phyloP scores from a whole-genome alignment of 768 basidiomycete species.

The Lactarius trivialis region DNA sequence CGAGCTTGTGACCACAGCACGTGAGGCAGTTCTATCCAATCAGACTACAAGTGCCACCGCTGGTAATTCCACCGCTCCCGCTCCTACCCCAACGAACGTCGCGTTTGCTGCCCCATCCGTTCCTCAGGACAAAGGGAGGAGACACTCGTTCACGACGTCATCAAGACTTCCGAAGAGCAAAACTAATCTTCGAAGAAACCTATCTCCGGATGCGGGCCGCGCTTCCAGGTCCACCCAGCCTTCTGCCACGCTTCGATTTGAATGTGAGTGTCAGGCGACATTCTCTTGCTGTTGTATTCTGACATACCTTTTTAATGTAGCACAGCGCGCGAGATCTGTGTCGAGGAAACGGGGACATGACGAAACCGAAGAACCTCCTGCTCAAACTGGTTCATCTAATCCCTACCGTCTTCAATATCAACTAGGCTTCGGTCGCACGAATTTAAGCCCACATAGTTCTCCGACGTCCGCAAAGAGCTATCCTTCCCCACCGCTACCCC shows the following conservation, averaged over 20 bases:
- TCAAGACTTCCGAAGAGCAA: conserved; percentile 23
- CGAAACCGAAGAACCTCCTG: conserved; percentile 51
- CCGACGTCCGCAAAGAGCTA: conserved; percentile 61
- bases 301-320: conserved; percentile 30
- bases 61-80: conserved; percentile 18
- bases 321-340: conserved; percentile 65
- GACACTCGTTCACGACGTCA: conserved; percentile 22
- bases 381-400: conserved; percentile 24
- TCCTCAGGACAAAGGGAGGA: conserved; percentile 19
- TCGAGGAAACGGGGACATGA: conserved; percentile 70
- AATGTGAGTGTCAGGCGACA: conserved; percentile 27
- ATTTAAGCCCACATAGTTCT: conserved; percentile 64
- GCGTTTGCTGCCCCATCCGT: conserved; percentile 3
- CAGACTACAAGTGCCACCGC: conserved; percentile 23
- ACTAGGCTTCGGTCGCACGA: conserved; percentile 32
- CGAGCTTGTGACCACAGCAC: conserved; percentile 63
- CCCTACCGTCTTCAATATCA: conserved; percentile 26
- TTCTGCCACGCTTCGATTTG: conserved; percentile 28
- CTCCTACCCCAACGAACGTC: neutral
- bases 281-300: neutral
- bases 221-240: conserved; percentile 27
- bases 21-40: conserved; percentile 49
- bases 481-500: conserved; percentile 60
- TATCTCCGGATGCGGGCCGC: conserved; percentile 31
- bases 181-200: conserved; percentile 27